A percentile compares a stretch with the other conserved stretches of the same genome.
Evolutionary conservation across 176 grass and related monocot species (phyloP).

Genomic region (Hyparrhenia diplandra): DNA sequence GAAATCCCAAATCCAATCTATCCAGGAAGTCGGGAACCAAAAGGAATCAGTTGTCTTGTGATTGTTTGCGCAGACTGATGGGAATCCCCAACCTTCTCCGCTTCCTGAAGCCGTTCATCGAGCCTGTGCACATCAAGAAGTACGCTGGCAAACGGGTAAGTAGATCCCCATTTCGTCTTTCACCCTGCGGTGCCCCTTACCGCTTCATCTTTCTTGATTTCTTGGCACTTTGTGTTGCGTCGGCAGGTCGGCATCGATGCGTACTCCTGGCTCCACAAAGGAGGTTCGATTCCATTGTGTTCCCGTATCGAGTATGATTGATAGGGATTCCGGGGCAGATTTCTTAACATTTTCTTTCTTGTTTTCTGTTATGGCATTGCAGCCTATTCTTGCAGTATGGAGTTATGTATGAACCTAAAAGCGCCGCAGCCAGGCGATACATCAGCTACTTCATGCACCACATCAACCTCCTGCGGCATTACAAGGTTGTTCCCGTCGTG

Average conservation of each 20-base stretch:
- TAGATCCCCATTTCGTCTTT: conserved; percentile 17
- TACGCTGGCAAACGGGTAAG: conserved; percentile 71
- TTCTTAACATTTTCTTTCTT: not conserved
- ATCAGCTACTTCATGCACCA: conserved; percentile 87
- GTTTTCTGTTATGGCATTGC: not conserved
- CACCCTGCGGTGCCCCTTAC: not conserved
- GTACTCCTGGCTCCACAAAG: conserved; percentile 92
- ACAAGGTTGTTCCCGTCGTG: conserved; percentile 65
- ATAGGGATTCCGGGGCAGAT: not conserved
- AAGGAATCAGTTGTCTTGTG: not conserved
- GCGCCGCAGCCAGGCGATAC: conserved; percentile 59
- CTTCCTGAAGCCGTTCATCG: conserved; percentile 80
- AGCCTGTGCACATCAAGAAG: conserved; percentile 77
- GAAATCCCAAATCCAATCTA: conserved; percentile 22
- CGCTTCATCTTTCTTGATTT: not conserved
- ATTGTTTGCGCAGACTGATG: conserved; percentile 23
- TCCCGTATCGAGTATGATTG: not conserved
- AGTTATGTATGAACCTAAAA: conserved; percentile 50
- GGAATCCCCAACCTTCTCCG: conserved; percentile 82
- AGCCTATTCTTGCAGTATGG: conserved; percentile 87
- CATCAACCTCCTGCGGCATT: conserved; percentile 69
- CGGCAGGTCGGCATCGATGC: conserved; percentile 81
- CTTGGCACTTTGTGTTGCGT: not conserved
- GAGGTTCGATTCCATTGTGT: conserved; percentile 48
- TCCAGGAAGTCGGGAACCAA: not conserved